Evolutionary conservation across 1,139 yeast species (phyloP).

Genomic region (Blastobotrys apis): DNA sequence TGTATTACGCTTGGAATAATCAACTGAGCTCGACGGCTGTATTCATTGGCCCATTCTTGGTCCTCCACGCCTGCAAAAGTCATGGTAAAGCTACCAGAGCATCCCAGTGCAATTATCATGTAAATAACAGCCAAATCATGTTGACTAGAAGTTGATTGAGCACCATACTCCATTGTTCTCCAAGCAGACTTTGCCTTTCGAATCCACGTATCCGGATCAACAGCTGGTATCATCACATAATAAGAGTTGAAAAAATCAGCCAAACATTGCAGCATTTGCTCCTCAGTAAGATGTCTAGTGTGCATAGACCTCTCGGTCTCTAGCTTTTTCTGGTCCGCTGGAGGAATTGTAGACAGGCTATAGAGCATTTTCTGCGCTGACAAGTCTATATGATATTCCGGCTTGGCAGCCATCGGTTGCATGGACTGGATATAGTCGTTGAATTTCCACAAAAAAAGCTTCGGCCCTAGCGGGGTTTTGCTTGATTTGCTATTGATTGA

Average conservation of each 20-base stretch:
- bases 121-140: constrained; percentile 25
- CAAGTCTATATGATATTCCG: background rate
- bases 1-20: constrained; percentile 20
- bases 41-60: constrained; percentile 22
- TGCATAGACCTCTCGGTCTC: background rate
- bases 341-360: background rate
- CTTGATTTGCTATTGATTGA: background rate
- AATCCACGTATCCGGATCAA: constrained; percentile 23
- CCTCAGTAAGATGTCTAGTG: constrained; percentile 22
- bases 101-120: constrained; percentile 23
- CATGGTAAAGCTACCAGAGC: constrained; percentile 14
- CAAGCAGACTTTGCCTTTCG: constrained; percentile 24
- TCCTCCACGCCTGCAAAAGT: constrained; percentile 20
- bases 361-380: constrained; percentile 1
- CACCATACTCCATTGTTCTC: constrained; percentile 23
- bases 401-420: constrained; percentile 7
- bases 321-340: background rate
- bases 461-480: constrained; percentile 9
- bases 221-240: constrained; percentile 22
- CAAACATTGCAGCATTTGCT: constrained; percentile 25
- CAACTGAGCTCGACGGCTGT: constrained; percentile 17
- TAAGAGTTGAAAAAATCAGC: constrained; percentile 20
- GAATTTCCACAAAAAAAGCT: constrained; percentile 4
- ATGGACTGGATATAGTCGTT: constrained; percentile 8
- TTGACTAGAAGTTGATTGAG: constrained; percentile 4